A percentile compares a stretch with the other conserved stretches of the same genome.
phyloP scores from a whole-genome alignment of 768 basidiomycete species.

The Boletus tylopilopsis region DNA sequence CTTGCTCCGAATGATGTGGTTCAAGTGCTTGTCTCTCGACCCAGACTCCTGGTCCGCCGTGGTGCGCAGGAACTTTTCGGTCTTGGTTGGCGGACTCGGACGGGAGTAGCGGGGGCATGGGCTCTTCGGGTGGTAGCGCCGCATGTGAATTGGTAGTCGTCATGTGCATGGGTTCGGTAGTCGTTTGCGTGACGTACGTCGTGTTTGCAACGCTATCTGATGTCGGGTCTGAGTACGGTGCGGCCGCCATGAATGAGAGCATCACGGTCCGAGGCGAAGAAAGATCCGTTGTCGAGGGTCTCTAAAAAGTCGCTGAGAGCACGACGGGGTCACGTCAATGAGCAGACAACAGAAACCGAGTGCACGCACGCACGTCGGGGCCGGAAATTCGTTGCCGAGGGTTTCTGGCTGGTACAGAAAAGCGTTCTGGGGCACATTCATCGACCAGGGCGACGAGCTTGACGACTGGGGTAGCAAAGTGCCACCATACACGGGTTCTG shows the following conservation, averaged over 20 bases:
- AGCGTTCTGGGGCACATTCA: background rate
- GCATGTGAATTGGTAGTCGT: constrained; percentile 22
- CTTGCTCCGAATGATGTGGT: constrained; percentile 90
- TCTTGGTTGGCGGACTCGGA: constrained; percentile 74
- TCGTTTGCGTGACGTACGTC: constrained; percentile 12
- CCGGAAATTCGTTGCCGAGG: constrained; percentile 78
- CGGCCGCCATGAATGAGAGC: constrained; percentile 47
- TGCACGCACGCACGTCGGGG: constrained; percentile 57
- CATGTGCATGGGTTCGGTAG: constrained; percentile 21
- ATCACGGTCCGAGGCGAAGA: constrained; percentile 59
- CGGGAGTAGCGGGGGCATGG: constrained; percentile 54
- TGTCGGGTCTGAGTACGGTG: constrained; percentile 19
- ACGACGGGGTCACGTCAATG: background rate
- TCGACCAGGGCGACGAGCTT: background rate
- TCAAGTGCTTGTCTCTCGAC: constrained; percentile 83
- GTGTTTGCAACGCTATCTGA: constrained; percentile 8
- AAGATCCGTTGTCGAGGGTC: constrained; percentile 79
- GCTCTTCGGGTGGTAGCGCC: constrained; percentile 35
- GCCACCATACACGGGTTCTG: background rate
- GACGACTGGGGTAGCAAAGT: background rate
- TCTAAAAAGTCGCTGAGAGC: constrained; percentile 83
- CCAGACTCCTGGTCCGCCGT: constrained; percentile 94
- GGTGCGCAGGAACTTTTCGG: constrained; percentile 86
- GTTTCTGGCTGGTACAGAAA: constrained; percentile 56
- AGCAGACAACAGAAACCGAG: background rate